Base-by-base conservation (phyloP, 2,329 filamentous ascomycete species). In the Aspergillus sp. region DNA sequence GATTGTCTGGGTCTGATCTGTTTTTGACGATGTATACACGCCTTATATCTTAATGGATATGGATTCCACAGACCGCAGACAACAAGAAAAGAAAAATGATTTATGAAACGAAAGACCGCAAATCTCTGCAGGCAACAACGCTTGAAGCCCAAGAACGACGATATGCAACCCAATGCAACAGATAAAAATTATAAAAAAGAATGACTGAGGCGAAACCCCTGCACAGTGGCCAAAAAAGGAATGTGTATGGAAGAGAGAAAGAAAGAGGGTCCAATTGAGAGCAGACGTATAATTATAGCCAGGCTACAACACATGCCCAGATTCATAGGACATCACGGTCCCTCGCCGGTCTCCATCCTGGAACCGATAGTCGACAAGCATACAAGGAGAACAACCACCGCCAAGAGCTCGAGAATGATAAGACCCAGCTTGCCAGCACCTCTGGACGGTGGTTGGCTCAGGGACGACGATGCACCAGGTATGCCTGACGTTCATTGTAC, bases 391-490 rank as follows among this genome's bases (percentile, higher is more conserved):
- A 19, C n/a, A 7, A 42, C 40, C 19, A 4, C 11, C 40, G 40
- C 40, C 40, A 42, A 42, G 40, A 17, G 19, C 17, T 21, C 14
- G 34, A 42, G 5, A 13, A 42, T 42, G 40, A 42, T 42, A 13
- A 42, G 40, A 16, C 40, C 19, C 16, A 38, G 34, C 4, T 20
- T 20, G 11, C 16, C 7, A 20, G 14, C 40, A 49, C 40, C 43
- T 42, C 50, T 47, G 52, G 48, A 34, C 45, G 45, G 25, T 32
- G 53, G 55, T 53, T 57, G 49, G 55, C 50, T 53, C 43, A 47
- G 49, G 21, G 34, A 19, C 34, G 40, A 40, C 29, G 23, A 47
- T 40, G 47, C 25, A 51, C 34, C 29, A 36, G 21, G 25, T 50
- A 47, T 34, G 32, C 47, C 45, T 45, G 44, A 55, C 47, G 31